Conservation (phyloP, 2,329 filamentous ascomycete genomes). For the Penicillium sp. region DNA sequence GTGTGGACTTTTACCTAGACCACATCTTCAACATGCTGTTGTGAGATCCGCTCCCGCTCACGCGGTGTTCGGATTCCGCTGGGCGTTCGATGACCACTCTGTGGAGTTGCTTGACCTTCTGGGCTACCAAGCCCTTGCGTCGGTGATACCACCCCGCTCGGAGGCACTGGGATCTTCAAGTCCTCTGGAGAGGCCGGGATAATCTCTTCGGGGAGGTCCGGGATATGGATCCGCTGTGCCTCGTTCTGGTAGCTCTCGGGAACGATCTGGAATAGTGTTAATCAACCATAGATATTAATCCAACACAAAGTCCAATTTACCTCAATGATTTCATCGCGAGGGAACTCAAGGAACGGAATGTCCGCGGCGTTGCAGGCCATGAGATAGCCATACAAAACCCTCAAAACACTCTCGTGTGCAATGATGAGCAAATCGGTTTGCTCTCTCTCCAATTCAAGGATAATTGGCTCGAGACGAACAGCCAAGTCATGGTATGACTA, state of each 20-base stretch:
- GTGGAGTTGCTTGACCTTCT: constrained; percentile 42
- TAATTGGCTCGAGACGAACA: constrained; percentile 96
- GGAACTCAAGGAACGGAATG: constrained; percentile 89
- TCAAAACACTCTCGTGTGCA: constrained; percentile 94
- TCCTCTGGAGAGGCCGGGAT: constrained; percentile 78
- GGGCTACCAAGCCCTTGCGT: constrained; percentile 42
- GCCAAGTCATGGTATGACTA: constrained; percentile 97
- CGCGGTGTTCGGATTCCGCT: constrained; percentile 36
- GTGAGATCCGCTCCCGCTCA: constrained; percentile 43
- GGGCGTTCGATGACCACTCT: constrained; percentile 34
- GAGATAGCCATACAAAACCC: constrained; percentile 93
- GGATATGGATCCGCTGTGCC: constrained; percentile 85
- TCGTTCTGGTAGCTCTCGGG: constrained; percentile 97
- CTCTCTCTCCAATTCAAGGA: constrained; percentile 93
- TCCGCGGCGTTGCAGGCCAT: constrained; percentile 98
- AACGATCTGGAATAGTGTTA: constrained; percentile 63
- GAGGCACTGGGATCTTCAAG: constrained; percentile 71
- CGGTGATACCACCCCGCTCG: constrained; percentile 49
- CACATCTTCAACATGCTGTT: constrained; percentile 46
- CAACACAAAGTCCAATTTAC: constrained; percentile 37
- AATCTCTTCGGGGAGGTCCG: constrained; percentile 61
- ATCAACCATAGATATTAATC: constrained; percentile 11
- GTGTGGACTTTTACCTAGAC: constrained; percentile 24
- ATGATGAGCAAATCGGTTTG: constrained; percentile 98
- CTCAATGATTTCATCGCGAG: constrained; percentile 96